These are phyloP conservation scores for Pterula multifida DNA, from an alignment of 1,284 basidiomycete genomes.

Conservation along the genomic window DNA sequence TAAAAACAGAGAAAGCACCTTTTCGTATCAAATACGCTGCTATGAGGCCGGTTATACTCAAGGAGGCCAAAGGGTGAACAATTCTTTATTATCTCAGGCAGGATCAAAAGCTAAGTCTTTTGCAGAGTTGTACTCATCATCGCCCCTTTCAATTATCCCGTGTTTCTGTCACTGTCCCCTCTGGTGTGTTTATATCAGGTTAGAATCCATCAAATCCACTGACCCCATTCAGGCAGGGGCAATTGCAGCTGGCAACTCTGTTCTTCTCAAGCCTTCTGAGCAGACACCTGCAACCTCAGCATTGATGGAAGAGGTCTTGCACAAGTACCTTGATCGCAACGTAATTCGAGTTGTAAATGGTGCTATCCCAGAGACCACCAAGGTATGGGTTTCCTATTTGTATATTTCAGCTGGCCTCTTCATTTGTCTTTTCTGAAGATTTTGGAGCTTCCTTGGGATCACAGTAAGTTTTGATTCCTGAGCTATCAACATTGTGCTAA, in stretches of 20 bases:
- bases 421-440: slow-evolving; percentile 28
- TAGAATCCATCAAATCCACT: neutral
- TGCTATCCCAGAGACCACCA: slow-evolving; percentile 62
- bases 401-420: neutral
- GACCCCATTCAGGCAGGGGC: slow-evolving; percentile 45
- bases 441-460: slow-evolving; percentile 78
- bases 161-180: slow-evolving; percentile 41
- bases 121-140: neutral
- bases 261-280: slow-evolving; percentile 76
- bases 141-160: slow-evolving; percentile 33
- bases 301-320: slow-evolving; percentile 63
- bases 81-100: too few species aligned
- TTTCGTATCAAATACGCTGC: slow-evolving; percentile 42
- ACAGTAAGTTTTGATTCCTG: slow-evolving; percentile 40
- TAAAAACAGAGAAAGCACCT: slow-evolving; percentile 49
- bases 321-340: slow-evolving; percentile 73
- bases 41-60: slow-evolving; percentile 54
- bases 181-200: slow-evolving; percentile 33
- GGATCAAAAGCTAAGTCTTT: too few species aligned
- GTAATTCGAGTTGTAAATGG: slow-evolving; percentile 70
- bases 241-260: slow-evolving; percentile 71
- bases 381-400: slow-evolving; percentile 22
- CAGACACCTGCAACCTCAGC: slow-evolving; percentile 53
- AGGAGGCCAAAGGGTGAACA: slow-evolving; percentile 68
- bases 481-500: too few species aligned